phyloP scores from a whole-genome alignment of 179 eudicot species.

The Nepenthes alata region DNA sequence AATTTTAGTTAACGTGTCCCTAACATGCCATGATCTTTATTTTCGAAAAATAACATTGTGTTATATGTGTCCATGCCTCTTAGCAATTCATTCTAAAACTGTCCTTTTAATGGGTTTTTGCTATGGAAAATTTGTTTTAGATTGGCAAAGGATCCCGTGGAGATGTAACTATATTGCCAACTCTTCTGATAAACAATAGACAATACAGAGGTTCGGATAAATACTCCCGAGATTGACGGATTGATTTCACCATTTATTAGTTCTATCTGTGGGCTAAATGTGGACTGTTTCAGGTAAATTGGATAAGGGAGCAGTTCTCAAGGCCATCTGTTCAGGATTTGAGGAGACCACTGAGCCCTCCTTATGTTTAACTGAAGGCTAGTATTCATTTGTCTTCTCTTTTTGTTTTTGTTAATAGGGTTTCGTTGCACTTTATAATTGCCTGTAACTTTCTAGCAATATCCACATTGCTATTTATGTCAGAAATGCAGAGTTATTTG shows the following conservation, averaged over 20 bases:
- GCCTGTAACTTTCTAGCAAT: no score
- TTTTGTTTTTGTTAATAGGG: no score
- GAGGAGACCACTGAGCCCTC: conserved; percentile 95
- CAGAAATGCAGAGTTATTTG: no score
- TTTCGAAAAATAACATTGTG: no score
- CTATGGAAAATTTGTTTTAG: conserved; percentile 19
- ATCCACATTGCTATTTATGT: no score
- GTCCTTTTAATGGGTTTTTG: background rate
- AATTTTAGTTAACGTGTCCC: no score
- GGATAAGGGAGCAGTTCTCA: conserved; percentile 73
- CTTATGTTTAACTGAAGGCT: conserved; percentile 60
- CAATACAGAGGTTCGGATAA: conserved; percentile 66
- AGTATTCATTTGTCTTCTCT: conserved; percentile 2
- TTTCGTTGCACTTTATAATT: no score
- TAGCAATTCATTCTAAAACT: no score
- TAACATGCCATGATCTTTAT: no score
- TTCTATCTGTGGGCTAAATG: background rate
- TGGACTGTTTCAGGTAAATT: conserved; percentile 50
- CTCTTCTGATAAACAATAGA: conserved; percentile 74
- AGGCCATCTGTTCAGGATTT: conserved; percentile 88
- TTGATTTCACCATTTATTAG: background rate
- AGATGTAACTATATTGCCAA: conserved; percentile 93
- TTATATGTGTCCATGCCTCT: no score
- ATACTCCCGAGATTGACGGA: background rate
- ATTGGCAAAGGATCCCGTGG: conserved; percentile 81